Percentiles rank a stretch among this genome's conserved stretches.
These are phyloP conservation scores for Crithidia mellificae DNA, from an alignment of 208 protist species.

Conservation along the genomic window DNA sequence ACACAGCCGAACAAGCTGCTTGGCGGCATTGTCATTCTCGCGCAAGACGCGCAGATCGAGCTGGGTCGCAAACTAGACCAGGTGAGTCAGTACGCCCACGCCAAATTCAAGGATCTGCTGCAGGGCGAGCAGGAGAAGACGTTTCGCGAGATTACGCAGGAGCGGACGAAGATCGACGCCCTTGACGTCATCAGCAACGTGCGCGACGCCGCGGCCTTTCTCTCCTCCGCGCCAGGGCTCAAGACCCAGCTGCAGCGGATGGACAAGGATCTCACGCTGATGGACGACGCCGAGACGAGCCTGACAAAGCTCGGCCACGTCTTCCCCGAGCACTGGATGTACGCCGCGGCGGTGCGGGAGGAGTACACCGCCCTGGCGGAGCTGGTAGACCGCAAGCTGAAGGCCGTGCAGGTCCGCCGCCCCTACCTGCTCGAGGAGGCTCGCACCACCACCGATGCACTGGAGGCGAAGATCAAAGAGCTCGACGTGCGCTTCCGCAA, in stretches of 20 bases:
- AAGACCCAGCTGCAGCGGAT: constrained; percentile 62
- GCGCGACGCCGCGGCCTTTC: constrained; percentile 68
- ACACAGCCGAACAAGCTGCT: constrained; percentile 86
- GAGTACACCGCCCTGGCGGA: constrained; percentile 94
- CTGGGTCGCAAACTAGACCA: constrained; percentile 83
- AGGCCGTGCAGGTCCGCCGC: constrained; percentile 77
- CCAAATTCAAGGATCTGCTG: constrained; percentile 85
- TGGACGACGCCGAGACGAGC: constrained; percentile 82
- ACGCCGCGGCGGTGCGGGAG: constrained; percentile 83
- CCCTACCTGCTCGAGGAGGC: constrained; percentile 68
- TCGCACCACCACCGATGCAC: constrained; percentile 45
- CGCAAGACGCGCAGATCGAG: constrained; percentile 84
- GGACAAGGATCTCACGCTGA: constrained; percentile 60
- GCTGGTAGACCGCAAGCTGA: constrained; percentile 91
- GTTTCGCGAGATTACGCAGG: constrained; percentile 55
- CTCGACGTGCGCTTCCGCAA: constrained; percentile 52
- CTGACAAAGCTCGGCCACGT: constrained; percentile 88
- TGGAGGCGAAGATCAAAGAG: constrained; percentile 62
- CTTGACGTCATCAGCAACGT: constrained; percentile 90
- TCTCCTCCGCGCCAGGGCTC: constrained; percentile 76
- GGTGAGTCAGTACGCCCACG: constrained; percentile 73
- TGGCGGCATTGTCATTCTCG: constrained; percentile 82
- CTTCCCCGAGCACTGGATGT: constrained; percentile 94
- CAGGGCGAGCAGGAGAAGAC: constrained; percentile 61
- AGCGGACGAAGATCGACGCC: constrained; percentile 71